phyloP scores from a whole-genome alignment of 2,329 filamentous ascomycete genomes.

The Fusarium equiseti region DNA sequence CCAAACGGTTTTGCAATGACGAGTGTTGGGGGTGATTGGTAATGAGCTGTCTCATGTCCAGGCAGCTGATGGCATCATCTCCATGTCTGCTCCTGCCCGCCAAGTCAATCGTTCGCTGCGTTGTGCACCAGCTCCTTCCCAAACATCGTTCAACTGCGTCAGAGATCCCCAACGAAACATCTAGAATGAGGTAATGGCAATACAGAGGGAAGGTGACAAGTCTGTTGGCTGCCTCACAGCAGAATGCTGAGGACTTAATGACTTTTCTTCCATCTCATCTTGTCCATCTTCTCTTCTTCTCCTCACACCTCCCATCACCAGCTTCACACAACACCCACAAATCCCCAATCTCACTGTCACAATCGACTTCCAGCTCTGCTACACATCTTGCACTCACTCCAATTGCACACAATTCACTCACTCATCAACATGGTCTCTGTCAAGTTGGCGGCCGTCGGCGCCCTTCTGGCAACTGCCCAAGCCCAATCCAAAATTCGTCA shows the following conservation, averaged over 20 bases:
- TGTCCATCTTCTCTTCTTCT: not conserved
- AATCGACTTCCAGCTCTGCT: not conserved
- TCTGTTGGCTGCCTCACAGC: not conserved
- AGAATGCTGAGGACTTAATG: not conserved
- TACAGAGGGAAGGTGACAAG: not conserved
- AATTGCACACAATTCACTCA: not conserved
- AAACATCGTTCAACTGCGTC: not conserved
- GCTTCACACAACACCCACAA: not conserved
- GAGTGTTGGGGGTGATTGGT: not conserved
- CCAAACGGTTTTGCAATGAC: slow-evolving; percentile 1
- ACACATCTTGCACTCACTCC: not conserved
- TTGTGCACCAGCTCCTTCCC: slow-evolving; percentile 1
- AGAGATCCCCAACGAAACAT: slow-evolving; percentile 5
- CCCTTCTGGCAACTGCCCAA: slow-evolving; percentile 38
- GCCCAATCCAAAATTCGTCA: slow-evolving; percentile 48
- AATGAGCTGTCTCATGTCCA: fast-evolving
- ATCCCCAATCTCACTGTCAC: not conserved
- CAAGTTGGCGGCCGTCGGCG: slow-evolving; percentile 44
- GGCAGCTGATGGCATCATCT: not conserved
- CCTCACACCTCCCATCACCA: slow-evolving; percentile 10
- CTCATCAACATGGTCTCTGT: slow-evolving; percentile 34
- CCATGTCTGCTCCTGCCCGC: slow-evolving; percentile 6
- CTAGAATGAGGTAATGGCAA: not conserved
- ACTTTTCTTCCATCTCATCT: not conserved
- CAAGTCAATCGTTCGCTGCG: not conserved